Conservation (phyloP, 768 basidiomycete genomes). For the Serendipita sp. region DNA sequence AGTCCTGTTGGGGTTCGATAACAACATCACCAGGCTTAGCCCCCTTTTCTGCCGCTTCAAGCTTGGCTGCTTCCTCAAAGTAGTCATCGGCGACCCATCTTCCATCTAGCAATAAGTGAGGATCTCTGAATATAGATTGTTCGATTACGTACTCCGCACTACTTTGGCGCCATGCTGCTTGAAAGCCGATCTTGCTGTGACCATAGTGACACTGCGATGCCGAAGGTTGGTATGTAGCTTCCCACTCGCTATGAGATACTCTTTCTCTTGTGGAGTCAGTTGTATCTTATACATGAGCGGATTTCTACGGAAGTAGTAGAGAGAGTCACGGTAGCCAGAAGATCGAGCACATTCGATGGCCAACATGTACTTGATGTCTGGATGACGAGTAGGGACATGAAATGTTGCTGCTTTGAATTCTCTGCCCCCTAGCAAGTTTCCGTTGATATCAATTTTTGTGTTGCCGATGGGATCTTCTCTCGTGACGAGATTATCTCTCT, state of each 20-base stretch:
- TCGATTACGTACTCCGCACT: slow-evolving; percentile 47
- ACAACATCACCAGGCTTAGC: slow-evolving; percentile 70
- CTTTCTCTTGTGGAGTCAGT: slow-evolving; percentile 81
- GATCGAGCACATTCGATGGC: slow-evolving; percentile 95
- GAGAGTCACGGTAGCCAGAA: slow-evolving; percentile 88
- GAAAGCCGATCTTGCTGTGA: slow-evolving; percentile 83
- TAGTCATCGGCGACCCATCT: slow-evolving; percentile 92
- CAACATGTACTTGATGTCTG: slow-evolving; percentile 78
- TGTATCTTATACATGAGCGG: slow-evolving; percentile 80
- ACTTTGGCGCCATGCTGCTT: slow-evolving; percentile 89
- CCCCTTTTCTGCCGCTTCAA: slow-evolving; percentile 65
- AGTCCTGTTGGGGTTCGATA: slow-evolving; percentile 44
- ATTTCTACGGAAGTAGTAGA: slow-evolving; percentile 96
- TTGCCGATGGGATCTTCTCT: slow-evolving; percentile 76
- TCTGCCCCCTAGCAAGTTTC: slow-evolving; percentile 71
- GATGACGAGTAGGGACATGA: slow-evolving; percentile 67
- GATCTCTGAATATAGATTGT: background rate
- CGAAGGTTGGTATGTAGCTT: slow-evolving; percentile 79
- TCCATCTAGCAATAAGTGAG: slow-evolving; percentile 41
- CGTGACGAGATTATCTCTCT: slow-evolving; percentile 79
- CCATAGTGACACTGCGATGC: slow-evolving; percentile 83
- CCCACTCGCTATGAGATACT: slow-evolving; percentile 74
- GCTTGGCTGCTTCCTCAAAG: slow-evolving; percentile 70
- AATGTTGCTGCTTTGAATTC: slow-evolving; percentile 84
- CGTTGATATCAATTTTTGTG: slow-evolving; percentile 76